These are phyloP conservation scores for Tylopilus vinaceipallidus DNA, from an alignment of 768 basidiomycete genomes.

Conservation along the genomic window DNA sequence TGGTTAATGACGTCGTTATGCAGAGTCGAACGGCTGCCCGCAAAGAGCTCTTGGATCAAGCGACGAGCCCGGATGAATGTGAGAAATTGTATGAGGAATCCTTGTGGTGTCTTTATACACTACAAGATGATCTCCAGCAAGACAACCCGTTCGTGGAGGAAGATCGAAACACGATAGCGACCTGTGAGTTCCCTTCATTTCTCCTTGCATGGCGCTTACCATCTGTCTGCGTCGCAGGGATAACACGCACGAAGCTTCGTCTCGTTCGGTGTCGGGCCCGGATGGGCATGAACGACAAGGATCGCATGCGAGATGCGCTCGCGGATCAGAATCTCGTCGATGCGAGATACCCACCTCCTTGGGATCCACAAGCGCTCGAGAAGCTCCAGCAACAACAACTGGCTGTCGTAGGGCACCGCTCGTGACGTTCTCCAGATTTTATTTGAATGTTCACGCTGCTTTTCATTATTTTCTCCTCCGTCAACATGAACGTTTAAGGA, in stretches of 20 bases:
- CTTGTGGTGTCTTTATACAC: constrained; percentile 88
- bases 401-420: constrained; percentile 10
- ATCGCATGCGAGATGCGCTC: constrained; percentile 71
- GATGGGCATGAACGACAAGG: constrained; percentile 73
- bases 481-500: neutral
- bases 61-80: constrained; percentile 73
- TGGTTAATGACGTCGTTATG: neutral
- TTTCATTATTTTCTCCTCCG: neutral
- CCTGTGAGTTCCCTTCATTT: constrained; percentile 47
- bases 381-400: constrained; percentile 28
- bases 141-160: constrained; percentile 86
- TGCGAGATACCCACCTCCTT: constrained; percentile 66
- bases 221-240: constrained; percentile 49
- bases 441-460: neutral
- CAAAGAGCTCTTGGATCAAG: constrained; percentile 84
- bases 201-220: neutral
- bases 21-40: constrained; percentile 92
- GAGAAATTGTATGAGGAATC: constrained; percentile 95
- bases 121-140: constrained; percentile 85
- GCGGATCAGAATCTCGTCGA: constrained; percentile 81
- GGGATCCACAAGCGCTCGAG: constrained; percentile 50
- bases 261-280: constrained; percentile 75
- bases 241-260: constrained; percentile 80
- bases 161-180: constrained; percentile 74
- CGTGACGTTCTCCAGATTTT: neutral